phyloP scores from a whole-genome alignment of 2,329 filamentous ascomycete genomes.

The Fusarium keratoplasticum region DNA sequence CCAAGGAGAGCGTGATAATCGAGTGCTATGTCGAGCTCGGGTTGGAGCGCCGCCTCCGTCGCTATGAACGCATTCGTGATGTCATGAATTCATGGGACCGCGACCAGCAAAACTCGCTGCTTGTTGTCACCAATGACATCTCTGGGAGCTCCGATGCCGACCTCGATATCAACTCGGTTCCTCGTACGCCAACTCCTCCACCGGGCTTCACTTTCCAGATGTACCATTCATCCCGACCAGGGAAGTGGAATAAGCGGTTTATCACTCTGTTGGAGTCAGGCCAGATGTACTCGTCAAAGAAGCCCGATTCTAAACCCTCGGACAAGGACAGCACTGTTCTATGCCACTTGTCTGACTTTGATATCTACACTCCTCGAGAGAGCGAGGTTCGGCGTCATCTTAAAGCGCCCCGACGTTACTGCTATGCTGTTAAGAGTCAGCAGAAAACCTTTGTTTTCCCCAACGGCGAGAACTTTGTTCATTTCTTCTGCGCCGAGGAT shows the following conservation, averaged over 20 bases:
- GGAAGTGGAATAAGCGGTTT: slow-evolving; percentile 90
- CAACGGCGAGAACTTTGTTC: slow-evolving; percentile 86
- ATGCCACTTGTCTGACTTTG: slow-evolving; percentile 91
- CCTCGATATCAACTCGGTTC: slow-evolving; percentile 74
- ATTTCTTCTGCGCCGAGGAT: slow-evolving; percentile 90
- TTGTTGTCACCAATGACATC: slow-evolving; percentile 71
- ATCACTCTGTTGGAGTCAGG: slow-evolving; percentile 80
- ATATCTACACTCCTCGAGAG: slow-evolving; percentile 84
- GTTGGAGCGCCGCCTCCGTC: slow-evolving; percentile 83
- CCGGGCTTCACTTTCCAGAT: slow-evolving; percentile 76
- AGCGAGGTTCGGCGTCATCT: slow-evolving; percentile 76
- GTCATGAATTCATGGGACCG: slow-evolving; percentile 93
- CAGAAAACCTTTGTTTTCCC: slow-evolving; percentile 88
- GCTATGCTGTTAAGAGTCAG: slow-evolving; percentile 91
- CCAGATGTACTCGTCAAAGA: slow-evolving; percentile 79
- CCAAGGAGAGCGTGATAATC: slow-evolving; percentile 75
- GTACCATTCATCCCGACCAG: slow-evolving; percentile 82
- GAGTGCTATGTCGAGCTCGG: slow-evolving; percentile 82
- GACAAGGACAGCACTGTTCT: slow-evolving; percentile 77
- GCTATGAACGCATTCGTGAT: slow-evolving; percentile 87
- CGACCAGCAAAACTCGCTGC: slow-evolving; percentile 80
- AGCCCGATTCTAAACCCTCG: slow-evolving; percentile 65
- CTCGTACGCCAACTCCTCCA: slow-evolving; percentile 69
- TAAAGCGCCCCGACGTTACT: slow-evolving; percentile 85
- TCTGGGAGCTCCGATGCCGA: slow-evolving; percentile 67